Conservation (phyloP, 768 basidiomycete species). For the Leucogyrophana mollusca region DNA sequence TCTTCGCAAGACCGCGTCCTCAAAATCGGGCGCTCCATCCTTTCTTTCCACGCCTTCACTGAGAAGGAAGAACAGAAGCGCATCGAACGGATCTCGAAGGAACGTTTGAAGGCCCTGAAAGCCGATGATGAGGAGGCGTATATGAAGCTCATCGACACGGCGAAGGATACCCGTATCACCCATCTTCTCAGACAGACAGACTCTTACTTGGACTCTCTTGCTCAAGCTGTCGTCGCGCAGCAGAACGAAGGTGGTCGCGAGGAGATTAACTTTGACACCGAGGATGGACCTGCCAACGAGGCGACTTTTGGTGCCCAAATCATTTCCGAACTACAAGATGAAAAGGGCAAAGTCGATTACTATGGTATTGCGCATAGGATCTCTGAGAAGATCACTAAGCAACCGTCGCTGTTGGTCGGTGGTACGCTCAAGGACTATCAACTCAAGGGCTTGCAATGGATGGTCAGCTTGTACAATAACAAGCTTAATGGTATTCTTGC, state of each 20-base stretch:
- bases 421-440: constrained; percentile 95
- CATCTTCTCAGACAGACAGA: constrained; percentile 95
- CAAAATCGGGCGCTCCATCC: constrained; percentile 72
- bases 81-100: constrained; percentile 93
- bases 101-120: constrained; percentile 96
- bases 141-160: constrained; percentile 97
- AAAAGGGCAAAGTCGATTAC: constrained; percentile 85
- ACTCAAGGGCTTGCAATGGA: constrained; percentile 94
- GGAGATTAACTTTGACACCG: constrained; percentile 50
- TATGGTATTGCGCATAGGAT: constrained; percentile 94
- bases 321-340: constrained; percentile 54
- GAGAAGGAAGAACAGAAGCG: constrained; percentile 99
- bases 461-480: constrained; percentile 98
- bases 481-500: constrained; percentile 92
- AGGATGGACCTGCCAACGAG: constrained; percentile 79
- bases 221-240: constrained; percentile 90
- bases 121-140: constrained; percentile 99
- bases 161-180: constrained; percentile 98
- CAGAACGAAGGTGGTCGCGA: constrained; percentile 67
- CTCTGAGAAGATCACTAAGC: constrained; percentile 77
- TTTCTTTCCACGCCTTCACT: constrained; percentile 82
- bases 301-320: constrained; percentile 88
- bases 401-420: constrained; percentile 75
- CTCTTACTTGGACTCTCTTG: constrained; percentile 89
- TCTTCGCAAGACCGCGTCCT: constrained; percentile 59